Conservation (phyloP, 2,329 filamentous ascomycete species). For the Fusarium sp. region DNA sequence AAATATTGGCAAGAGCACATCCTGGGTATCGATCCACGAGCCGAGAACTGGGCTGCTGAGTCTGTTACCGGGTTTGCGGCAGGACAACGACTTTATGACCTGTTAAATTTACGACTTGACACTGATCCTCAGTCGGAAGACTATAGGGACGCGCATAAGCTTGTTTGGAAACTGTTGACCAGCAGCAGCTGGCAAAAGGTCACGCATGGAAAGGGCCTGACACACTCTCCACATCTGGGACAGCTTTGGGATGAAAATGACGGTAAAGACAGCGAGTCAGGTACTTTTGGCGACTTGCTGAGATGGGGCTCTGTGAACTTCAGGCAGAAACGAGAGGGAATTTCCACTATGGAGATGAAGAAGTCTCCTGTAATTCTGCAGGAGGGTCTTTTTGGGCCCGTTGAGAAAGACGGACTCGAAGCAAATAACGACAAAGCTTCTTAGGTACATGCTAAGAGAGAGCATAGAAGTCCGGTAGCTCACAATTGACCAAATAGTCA, state of each 20-base stretch:
- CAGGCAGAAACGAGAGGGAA: too few species aligned
- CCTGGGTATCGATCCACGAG: neutral
- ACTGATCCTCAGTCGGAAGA: neutral
- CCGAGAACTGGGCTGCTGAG: neutral
- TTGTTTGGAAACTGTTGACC: slow-evolving; percentile 5
- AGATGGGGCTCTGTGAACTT: neutral
- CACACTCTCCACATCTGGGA: slow-evolving; percentile 13
- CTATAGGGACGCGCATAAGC: neutral
- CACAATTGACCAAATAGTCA: too few species aligned
- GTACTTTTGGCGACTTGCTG: slow-evolving; percentile 25
- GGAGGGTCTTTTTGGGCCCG: too few species aligned
- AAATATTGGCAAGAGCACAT: slow-evolving; percentile 37
- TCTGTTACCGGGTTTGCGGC: neutral
- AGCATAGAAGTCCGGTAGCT: too few species aligned
- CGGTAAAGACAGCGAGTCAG: slow-evolving; percentile 18
- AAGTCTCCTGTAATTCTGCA: too few species aligned
- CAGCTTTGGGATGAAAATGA: slow-evolving; percentile 32
- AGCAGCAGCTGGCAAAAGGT: slow-evolving; percentile 31
- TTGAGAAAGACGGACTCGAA: too few species aligned
- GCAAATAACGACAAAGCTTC: too few species aligned
- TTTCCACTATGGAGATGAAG: too few species aligned
- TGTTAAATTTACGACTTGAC: neutral
- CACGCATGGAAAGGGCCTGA: slow-evolving; percentile 22
- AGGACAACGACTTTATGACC: neutral
- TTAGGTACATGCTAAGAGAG: too few species aligned